phyloP scores from a whole-genome alignment of 176 grass and related monocot species.

The barley (Hordeum vulgare) region DNA sequence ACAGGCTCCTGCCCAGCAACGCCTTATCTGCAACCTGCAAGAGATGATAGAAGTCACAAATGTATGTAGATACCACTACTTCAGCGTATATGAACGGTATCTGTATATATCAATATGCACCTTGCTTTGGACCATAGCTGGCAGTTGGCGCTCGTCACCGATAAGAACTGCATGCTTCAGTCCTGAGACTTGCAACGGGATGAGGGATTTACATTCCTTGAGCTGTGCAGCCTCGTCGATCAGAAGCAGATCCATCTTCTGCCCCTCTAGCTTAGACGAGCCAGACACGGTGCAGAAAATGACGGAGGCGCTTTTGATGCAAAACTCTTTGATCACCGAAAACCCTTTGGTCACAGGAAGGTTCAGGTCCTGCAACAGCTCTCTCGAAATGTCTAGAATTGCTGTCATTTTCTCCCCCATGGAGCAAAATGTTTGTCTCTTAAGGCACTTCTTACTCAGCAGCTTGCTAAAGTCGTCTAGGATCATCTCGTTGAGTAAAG shows the following conservation, averaged over 20 bases:
- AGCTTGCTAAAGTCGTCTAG: constrained; percentile 22
- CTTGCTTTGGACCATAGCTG: constrained; percentile 68
- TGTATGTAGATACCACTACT: background rate
- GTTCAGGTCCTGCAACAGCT: background rate
- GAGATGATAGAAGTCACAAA: background rate
- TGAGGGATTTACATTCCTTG: constrained; percentile 71
- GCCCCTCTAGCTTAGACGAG: constrained; percentile 23
- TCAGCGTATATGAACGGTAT: background rate
- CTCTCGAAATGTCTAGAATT: background rate
- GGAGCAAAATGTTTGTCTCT: background rate
- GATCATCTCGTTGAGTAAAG: constrained; percentile 18
- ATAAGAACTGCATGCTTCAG: constrained; percentile 54
- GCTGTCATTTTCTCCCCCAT: background rate
- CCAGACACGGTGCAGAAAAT: constrained; percentile 60
- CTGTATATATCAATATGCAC: background rate
- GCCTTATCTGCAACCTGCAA: constrained; percentile 42
- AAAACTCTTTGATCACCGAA: constrained; percentile 3
- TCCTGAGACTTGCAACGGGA: constrained; percentile 35
- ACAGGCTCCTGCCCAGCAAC: constrained; percentile 54
- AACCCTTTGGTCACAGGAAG: constrained; percentile 13
- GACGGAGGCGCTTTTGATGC: constrained; percentile 17
- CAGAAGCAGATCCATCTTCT: constrained; percentile 43
- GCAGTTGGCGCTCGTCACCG: constrained; percentile 61
- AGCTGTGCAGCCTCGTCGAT: constrained; percentile 71
- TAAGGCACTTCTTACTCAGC: background rate